These are phyloP conservation scores for Massospora cicadina DNA, from an alignment of 371 early-diverging fungal genomes.

Conservation along the genomic window DNA sequence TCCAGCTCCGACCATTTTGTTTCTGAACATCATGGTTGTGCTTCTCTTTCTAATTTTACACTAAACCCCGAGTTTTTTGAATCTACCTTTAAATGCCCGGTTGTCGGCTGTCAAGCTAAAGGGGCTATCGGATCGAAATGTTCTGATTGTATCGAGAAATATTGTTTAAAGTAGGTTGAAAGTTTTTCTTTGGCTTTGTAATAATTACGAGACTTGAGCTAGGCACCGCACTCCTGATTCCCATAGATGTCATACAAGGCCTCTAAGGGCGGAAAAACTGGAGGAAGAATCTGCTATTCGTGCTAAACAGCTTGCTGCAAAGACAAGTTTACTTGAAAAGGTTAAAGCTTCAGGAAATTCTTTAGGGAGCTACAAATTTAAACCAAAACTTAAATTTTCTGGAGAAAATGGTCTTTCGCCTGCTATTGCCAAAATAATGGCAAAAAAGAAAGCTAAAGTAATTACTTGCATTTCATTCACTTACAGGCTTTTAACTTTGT, in stretches of 20 bases:
- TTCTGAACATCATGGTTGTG: background rate
- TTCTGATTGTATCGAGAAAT: background rate
- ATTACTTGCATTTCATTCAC: no score
- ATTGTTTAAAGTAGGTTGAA: background rate
- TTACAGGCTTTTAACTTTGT: background rate
- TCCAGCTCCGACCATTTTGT: background rate
- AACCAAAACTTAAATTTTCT: background rate
- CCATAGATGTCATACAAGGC: background rate
- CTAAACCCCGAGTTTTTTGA: background rate
- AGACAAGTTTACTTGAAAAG: background rate
- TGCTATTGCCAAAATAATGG: background rate
- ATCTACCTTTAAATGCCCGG: background rate
- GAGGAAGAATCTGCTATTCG: background rate
- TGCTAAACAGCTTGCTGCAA: background rate
- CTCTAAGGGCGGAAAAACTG: background rate
- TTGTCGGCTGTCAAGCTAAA: background rate
- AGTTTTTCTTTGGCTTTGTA: background rate
- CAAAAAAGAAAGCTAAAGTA: background rate
- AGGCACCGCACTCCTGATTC: background rate
- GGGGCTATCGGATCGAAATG: background rate
- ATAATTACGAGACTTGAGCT: background rate
- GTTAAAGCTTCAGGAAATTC: background rate
- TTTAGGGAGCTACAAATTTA: background rate
- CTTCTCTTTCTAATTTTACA: background rate
- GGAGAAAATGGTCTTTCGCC: background rate